Base-by-base conservation (phyloP, 1,284 basidiomycete genomes). In the Marasmius sp. region DNA sequence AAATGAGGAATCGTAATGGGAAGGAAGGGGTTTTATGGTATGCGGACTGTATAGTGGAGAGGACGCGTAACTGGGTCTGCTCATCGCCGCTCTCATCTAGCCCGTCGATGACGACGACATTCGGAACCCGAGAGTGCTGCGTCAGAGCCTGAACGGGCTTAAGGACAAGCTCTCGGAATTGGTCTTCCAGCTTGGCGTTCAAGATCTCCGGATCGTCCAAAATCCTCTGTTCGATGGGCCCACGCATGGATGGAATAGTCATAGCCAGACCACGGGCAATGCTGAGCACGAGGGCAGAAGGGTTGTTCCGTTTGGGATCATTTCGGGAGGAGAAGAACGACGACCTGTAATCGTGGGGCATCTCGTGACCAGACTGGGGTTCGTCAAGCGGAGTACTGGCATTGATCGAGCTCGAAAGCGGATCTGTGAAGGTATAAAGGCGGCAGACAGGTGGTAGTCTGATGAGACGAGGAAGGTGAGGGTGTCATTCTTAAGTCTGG, bases 1-100 rank as follows among this genome's bases (percentile, higher is more conserved):
- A 62, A 34, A 72, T 66, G 57, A 72, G 66, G 60, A 71, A 69
- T 53, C 67, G 67, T 6, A 72, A 62, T 3, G 69, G 70, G 0
- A 69, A 20, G 27, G 11, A 20, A 6, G 18, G 12, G 11, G 18
- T 27, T 27, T 49, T 6, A 6, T n/a, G 18, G 6, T 18, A 18
- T n/a, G 14, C 43, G 18, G 12, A 11, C 6, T 10, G 10, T 1
- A 49, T 49, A 10, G 14, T 20, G 18, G 10, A 49, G 12, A 59
- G 37, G 33, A 59, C 39, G 3, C 37, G 49, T 12, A 5, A 36
- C 45, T 59, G 58, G 14, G 22, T 27, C 10, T n/a, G 22, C 14
- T 11, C 18, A 18, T 50, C 45, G 5, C n/a, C n/a, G 36, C 57
- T 50, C 18, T 58, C 47, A 38, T 58, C 57, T n/a, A 58, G 57